These are phyloP conservation scores for Chlorella sp. DNA, from an alignment of 139 green algal genomes.

Conservation along the genomic window DNA sequence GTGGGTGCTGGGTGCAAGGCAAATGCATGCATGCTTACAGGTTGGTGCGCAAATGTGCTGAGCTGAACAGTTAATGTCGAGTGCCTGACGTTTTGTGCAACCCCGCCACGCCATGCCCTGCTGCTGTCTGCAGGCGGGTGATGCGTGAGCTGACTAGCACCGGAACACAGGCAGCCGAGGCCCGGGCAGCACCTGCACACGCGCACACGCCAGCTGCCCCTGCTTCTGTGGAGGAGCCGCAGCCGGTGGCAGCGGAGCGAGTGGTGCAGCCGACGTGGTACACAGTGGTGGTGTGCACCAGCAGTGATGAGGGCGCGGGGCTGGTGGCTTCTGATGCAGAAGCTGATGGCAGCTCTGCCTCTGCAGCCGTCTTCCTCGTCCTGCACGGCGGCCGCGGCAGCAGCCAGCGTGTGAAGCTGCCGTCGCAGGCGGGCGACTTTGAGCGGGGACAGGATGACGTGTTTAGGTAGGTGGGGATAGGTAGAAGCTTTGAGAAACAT, in stretches of 20 bases:
- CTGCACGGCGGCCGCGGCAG: constrained; percentile 64
- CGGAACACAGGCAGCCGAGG: background rate
- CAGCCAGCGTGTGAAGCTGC: constrained; percentile 53
- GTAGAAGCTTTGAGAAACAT: background rate
- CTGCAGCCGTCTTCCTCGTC: constrained; percentile 56
- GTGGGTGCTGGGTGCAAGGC: constrained; percentile 29
- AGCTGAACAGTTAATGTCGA: background rate
- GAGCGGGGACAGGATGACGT: constrained; percentile 60
- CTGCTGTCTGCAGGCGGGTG: constrained; percentile 22
- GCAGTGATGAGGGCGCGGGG: constrained; percentile 55
- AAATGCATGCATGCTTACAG: background rate
- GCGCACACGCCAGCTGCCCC: constrained; percentile 28
- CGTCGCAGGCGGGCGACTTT: constrained; percentile 67
- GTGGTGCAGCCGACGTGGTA: constrained; percentile 21
- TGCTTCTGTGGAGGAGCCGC: background rate
- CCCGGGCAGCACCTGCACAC: constrained; percentile 31
- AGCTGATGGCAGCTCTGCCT: constrained; percentile 25
- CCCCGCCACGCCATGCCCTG: too few species aligned
- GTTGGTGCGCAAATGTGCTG: background rate
- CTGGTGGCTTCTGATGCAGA: background rate
- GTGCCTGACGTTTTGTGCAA: background rate
- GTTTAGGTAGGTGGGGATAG: constrained; percentile 45
- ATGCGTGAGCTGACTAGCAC: constrained; percentile 39
- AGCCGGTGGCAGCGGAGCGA: background rate
- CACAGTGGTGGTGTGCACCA: constrained; percentile 47